Evolutionary conservation across 805 yeast genomes (phyloP).

Genomic region (Teunomyces tritomae): DNA sequence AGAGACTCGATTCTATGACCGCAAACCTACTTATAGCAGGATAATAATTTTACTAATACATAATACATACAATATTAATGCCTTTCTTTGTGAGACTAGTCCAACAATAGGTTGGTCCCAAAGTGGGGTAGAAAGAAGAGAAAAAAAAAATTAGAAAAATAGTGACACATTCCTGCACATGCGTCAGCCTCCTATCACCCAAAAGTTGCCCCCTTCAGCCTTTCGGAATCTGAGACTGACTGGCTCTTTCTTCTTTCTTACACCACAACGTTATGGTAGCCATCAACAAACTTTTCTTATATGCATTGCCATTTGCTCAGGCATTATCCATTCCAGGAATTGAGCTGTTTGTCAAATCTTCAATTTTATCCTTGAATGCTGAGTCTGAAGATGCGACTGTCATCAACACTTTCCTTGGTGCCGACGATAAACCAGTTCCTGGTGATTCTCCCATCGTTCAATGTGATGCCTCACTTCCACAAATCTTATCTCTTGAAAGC

Average conservation of each 20-base stretch:
- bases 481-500: conserved; percentile 57
- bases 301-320: conserved; percentile 13
- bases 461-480: conserved; percentile 67
- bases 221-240: neutral
- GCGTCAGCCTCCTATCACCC: neutral
- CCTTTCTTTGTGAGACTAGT: too few species aligned
- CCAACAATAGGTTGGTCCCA: neutral
- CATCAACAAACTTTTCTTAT: conserved; percentile 13
- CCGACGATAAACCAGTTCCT: conserved; percentile 67
- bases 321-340: conserved; percentile 22
- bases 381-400: conserved; percentile 5
- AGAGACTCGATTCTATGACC: conserved; percentile 69
- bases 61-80: neutral
- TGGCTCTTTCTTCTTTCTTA: neutral
- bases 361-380: conserved; percentile 11
- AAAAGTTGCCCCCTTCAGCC: neutral
- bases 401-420: conserved; percentile 24
- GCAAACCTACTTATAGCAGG: conserved; percentile 72
- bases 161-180: neutral
- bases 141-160: neutral
- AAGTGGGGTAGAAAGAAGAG: neutral
- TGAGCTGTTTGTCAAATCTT: conserved; percentile 12
- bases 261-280: conserved; percentile 19
- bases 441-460: conserved; percentile 84
- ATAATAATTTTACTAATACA: conserved; percentile 13